Evolutionary conservation across 1,139 yeast species (phyloP), one percentile per base, ranked within the genome.

Genomic region (Kurtzmaniella natalensis): DNA sequence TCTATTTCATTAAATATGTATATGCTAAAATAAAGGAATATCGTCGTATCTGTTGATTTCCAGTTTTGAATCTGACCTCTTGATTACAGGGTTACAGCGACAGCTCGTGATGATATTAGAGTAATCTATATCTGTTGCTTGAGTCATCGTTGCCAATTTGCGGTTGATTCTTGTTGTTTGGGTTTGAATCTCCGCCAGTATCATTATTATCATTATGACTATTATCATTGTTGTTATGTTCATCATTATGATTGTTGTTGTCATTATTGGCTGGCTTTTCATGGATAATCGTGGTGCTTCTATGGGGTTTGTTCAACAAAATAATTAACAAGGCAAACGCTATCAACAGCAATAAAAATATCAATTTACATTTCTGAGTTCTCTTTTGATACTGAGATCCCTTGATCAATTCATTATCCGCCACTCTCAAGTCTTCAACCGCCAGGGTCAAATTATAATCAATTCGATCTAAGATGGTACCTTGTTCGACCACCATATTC

Each of bases 401-500:
- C 45, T 77, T 70, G 16, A 75, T 64, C 38, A 92, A 65, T 57
- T 92, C 94, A 44, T 78, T 76, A 42, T 84, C 86, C 0, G 96
- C 94, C 25, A 70, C 72, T 47, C 81, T 77, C 40, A 92, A 74
- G 45, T 87, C 85, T 30, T 77, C 77, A 4, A 77, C 83, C 22
- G 95, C 83, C 42, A 78, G 80, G 41, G 83, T 84, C 39, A 94
- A 64, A 53, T 94, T 92, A 57, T 89, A 89, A 58, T 88, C 98
- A 37, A 92, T 89, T 44, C 97, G 66, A 57, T 92, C 98, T 39
- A 92, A 69, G 30, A 92, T 70, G 0, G 96, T 87, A 2, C 98
- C 98, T 58, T 92, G 98, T 51, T 94, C 97, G 38, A 92, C 85
- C 32, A 92, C 88, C 70, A 94, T 70, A 21, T 79, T 76, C 49